A percentile compares a stretch with the other conserved stretches of the same genome.
phyloP scores from a whole-genome alignment of 2,329 filamentous ascomycete species.

The Cladosporium sp. region DNA sequence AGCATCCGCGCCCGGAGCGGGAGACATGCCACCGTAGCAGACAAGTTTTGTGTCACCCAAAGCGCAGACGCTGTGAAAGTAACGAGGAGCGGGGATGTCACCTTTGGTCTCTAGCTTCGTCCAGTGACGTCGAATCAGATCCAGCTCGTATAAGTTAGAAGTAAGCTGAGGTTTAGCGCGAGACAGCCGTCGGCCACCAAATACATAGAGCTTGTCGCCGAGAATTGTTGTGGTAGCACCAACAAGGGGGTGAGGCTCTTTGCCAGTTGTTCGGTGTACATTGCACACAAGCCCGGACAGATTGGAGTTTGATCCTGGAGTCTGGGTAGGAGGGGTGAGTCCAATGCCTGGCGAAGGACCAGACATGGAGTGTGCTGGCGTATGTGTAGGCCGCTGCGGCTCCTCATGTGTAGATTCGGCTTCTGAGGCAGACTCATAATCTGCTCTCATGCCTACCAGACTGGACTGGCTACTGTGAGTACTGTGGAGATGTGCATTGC shows the following conservation, averaged over 20 bases:
- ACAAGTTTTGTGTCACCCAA: slow-evolving; percentile 94
- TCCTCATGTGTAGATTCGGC: slow-evolving; percentile 28
- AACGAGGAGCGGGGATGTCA: slow-evolving; percentile 82
- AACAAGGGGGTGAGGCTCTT: slow-evolving; percentile 84
- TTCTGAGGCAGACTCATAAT: slow-evolving; percentile 37
- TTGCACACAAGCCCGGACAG: slow-evolving; percentile 64
- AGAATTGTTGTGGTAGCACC: slow-evolving; percentile 93
- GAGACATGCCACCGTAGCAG: slow-evolving; percentile 98
- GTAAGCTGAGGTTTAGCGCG: slow-evolving; percentile 79
- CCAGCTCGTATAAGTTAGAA: slow-evolving; percentile 86
- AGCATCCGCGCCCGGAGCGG: slow-evolving; percentile 52
- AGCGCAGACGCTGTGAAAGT: slow-evolving; percentile 94
- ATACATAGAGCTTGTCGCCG: slow-evolving; percentile 94
- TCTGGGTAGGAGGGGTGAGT: slow-evolving; percentile 29
- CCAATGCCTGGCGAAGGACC: slow-evolving; percentile 52
- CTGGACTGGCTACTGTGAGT: slow-evolving; percentile 45
- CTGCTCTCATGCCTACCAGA: slow-evolving; percentile 37
- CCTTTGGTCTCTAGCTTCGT: slow-evolving; percentile 79
- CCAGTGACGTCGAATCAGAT: slow-evolving; percentile 89
- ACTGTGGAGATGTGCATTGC: slow-evolving; percentile 35
- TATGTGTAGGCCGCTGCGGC: slow-evolving; percentile 22
- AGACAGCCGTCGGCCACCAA: slow-evolving; percentile 84
- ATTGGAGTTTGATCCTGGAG: slow-evolving; percentile 49
- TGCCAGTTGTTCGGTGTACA: slow-evolving; percentile 77
- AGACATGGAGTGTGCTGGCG: slow-evolving; percentile 39